These are phyloP conservation scores for Cnidoscolus chayamansa DNA, from an alignment of 441 rosid genomes.

Conservation along the genomic window DNA sequence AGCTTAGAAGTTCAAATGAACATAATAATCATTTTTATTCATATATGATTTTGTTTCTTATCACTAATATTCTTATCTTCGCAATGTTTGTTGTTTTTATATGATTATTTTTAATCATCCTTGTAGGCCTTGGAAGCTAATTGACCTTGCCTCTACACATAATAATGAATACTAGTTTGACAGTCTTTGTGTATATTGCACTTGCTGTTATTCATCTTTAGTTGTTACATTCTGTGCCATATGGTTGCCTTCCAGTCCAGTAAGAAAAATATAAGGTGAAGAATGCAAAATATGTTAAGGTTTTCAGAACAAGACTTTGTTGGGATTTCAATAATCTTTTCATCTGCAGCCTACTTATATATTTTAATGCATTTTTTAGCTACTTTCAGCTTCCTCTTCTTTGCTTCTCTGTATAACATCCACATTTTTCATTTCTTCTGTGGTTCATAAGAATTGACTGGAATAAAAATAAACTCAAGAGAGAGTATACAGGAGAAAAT, in stretches of 20 bases:
- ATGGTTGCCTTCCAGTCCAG: not conserved
- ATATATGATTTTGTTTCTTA: not conserved
- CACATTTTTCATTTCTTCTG: not conserved
- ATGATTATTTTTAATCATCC: not conserved
- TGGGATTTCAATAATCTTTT: not conserved
- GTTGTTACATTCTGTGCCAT: not conserved
- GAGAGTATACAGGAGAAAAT: not conserved
- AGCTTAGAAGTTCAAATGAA: not conserved
- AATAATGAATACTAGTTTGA: not conserved
- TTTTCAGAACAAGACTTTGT: not conserved
- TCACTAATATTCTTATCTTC: not conserved
- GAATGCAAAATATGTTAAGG: not conserved
- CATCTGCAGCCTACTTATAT: no score
- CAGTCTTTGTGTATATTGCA: not conserved
- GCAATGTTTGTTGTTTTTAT: not conserved
- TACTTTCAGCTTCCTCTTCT: slow-evolving; percentile 5
- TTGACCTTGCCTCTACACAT: not conserved
- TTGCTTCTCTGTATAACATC: not conserved
- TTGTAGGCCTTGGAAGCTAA: not conserved
- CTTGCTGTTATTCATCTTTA: not conserved
- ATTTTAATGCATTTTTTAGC: not conserved
- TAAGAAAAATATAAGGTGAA: not conserved
- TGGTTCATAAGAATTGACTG: not conserved
- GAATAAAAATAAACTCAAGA: not conserved
- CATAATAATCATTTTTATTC: not conserved